Percentiles rank a stretch among this genome's conserved stretches.
Evolutionary conservation across 2,329 filamentous ascomycete species (phyloP).

Genomic region (Aspergillus eucalypticola): DNA sequence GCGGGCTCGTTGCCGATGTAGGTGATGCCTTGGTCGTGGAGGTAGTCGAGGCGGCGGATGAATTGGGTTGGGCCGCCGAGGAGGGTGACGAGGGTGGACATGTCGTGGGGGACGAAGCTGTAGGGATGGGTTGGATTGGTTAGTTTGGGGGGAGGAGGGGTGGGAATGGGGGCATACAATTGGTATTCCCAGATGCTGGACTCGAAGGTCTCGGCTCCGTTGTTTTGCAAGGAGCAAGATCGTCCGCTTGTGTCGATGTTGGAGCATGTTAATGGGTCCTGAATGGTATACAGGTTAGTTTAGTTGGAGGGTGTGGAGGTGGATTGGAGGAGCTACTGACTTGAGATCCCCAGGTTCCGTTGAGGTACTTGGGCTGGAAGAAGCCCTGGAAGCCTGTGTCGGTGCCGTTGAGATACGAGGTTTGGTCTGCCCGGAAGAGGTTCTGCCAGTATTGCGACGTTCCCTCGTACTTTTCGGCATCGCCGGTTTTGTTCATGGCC

Average conservation of each 20-base stretch:
- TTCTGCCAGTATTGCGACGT: conserved; percentile 69
- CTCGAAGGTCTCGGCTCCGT: conserved; percentile 35
- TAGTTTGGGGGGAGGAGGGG: conserved; percentile 38
- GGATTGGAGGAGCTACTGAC: conserved; percentile 21
- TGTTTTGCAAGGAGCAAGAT: conserved; percentile 36
- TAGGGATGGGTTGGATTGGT: conserved; percentile 29
- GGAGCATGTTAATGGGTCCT: conserved; percentile 57
- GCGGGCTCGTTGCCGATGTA: conserved; percentile 67
- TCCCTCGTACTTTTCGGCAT: conserved; percentile 60
- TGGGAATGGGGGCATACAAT: conserved; percentile 51
- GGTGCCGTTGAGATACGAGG: conserved; percentile 56
- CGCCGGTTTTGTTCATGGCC: conserved; percentile 55
- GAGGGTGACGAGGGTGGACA: conserved; percentile 55
- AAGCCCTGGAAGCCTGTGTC: conserved; percentile 71
- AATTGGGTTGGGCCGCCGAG: conserved; percentile 62
- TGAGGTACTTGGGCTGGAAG: conserved; percentile 68
- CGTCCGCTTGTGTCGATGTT: conserved; percentile 54
- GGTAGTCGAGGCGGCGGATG: conserved; percentile 60
- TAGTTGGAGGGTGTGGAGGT: too few relatives aligned
- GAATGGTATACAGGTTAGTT: neutral
- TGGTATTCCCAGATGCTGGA: conserved; percentile 41
- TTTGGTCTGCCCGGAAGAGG: conserved; percentile 64
- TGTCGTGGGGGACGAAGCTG: conserved; percentile 56
- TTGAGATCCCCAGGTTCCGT: conserved; percentile 69
- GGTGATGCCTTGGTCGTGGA: conserved; percentile 64